Percentiles rank a stretch among this genome's conserved stretches.
Evolutionary conservation across 805 yeast species (phyloP).

Genomic region (Soucietia sequanensis): DNA sequence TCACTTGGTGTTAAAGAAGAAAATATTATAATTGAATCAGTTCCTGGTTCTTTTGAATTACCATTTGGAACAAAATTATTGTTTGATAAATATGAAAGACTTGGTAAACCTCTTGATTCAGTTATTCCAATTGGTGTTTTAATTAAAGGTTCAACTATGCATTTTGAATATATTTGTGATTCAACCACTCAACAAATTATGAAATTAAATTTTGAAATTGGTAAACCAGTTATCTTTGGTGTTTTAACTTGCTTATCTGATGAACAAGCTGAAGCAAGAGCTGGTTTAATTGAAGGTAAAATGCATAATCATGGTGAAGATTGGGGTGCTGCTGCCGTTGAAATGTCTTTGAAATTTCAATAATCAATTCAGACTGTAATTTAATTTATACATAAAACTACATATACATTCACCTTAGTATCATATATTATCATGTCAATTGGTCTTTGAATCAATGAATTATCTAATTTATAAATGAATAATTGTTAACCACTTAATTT

Average conservation of each 20-base stretch:
- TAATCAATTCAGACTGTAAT: no score
- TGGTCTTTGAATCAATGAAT: no score
- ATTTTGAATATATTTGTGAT: constrained; percentile 95
- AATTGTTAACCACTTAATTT: no score
- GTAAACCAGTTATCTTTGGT: constrained; percentile 88
- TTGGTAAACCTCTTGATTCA: constrained; percentile 65
- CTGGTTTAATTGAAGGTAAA: constrained; percentile 72
- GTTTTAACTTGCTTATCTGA: constrained; percentile 90
- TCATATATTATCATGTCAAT: no score
- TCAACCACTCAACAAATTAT: constrained; percentile 81
- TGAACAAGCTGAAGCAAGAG: constrained; percentile 89
- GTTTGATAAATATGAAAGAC: constrained; percentile 40
- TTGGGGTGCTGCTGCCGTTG: constrained; percentile 99
- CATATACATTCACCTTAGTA: no score
- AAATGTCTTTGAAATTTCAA: constrained; percentile 61
- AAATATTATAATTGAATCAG: constrained; percentile 78
- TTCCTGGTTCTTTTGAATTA: constrained; percentile 94
- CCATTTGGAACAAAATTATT: constrained; percentile 74
- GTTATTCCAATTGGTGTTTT: constrained; percentile 91
- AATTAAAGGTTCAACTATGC: constrained; percentile 97
- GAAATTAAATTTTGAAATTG: constrained; percentile 68
- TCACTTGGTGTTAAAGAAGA: constrained; percentile 70
- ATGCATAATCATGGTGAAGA: constrained; percentile 97
- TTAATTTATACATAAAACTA: no score
- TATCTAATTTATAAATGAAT: no score